phyloP scores from a whole-genome alignment of 345 rosid species.

The Mangifera indica region DNA sequence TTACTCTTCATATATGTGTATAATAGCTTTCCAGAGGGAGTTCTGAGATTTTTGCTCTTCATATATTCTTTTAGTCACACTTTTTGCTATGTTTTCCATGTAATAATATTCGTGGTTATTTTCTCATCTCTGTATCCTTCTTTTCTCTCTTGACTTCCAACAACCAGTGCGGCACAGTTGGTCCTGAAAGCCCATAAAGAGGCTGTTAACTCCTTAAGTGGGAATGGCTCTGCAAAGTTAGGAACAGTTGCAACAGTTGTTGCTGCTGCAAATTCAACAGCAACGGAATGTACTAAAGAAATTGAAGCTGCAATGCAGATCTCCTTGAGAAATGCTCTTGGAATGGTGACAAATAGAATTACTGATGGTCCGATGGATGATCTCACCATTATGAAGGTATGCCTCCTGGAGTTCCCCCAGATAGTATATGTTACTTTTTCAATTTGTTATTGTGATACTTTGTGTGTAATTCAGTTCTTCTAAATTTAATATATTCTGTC shows the following conservation, averaged over 20 bases:
- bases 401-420: background rate
- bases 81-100: background rate
- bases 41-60: no score
- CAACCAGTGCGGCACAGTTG: slow-evolving; percentile 78
- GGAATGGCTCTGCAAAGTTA: slow-evolving; percentile 80
- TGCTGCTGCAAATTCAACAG: slow-evolving; percentile 98
- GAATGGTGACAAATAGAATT: slow-evolving; percentile 53
- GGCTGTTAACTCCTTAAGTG: slow-evolving; percentile 91
- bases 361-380: slow-evolving; percentile 93
- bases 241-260: slow-evolving; percentile 95
- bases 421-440: background rate
- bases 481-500: background rate
- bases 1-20: background rate
- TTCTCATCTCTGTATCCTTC: background rate
- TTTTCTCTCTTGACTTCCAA: slow-evolving; percentile 19
- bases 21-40: background rate
- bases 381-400: slow-evolving; percentile 88
- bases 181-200: slow-evolving; percentile 95
- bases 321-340: slow-evolving; percentile 86
- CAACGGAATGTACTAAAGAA: slow-evolving; percentile 89
- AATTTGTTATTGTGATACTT: slow-evolving; percentile 8
- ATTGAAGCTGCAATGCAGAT: slow-evolving; percentile 98
- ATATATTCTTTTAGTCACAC: background rate
- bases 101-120: background rate
- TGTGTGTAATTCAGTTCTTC: background rate